phyloP scores from a whole-genome alignment of 164 flowering plant genomes.

The Vitis rupestris region DNA sequence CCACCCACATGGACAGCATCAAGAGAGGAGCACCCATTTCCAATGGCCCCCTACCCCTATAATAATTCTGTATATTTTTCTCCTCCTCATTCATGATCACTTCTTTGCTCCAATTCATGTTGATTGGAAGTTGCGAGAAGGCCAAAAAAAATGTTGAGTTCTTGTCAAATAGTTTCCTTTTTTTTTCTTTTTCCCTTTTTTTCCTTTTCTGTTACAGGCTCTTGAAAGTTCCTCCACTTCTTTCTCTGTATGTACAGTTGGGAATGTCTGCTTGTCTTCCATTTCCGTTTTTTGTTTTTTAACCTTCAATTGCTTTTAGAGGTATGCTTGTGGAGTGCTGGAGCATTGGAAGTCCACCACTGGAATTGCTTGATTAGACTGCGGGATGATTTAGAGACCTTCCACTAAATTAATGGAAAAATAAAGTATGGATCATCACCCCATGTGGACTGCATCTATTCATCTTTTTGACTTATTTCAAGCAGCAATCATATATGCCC shows the following conservation, averaged over 20 bases:
- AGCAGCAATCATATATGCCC: background rate
- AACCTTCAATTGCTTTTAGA: background rate
- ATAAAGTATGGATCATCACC: background rate
- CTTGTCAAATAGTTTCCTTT: background rate
- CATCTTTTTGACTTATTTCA: background rate
- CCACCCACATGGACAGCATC: conserved; percentile 66
- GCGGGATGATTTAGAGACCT: background rate
- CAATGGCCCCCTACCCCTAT: conserved; percentile 13
- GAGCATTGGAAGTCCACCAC: background rate
- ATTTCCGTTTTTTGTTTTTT: background rate
- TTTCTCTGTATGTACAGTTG: conserved; percentile 15
- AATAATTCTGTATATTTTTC: conserved; percentile 3
- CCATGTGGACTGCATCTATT: conserved; percentile 1
- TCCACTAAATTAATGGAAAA: conserved; percentile 1
- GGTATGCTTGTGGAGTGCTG: background rate
- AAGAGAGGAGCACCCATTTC: conserved; percentile 52
- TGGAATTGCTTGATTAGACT: background rate
- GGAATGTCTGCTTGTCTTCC: conserved; percentile 18
- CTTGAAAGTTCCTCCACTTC: conserved; percentile 5
- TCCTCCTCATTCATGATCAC: background rate
- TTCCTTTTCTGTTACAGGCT: background rate
- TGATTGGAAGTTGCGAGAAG: conserved; percentile 14
- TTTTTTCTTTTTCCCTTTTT: background rate
- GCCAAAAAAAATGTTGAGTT: background rate
- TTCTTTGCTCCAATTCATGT: background rate